Percentiles rank a stretch among this genome's conserved stretches.
Evolutionary conservation across 192 early-diverging fungal genomes (phyloP).

Genomic region (Powellomyces hirtus): DNA sequence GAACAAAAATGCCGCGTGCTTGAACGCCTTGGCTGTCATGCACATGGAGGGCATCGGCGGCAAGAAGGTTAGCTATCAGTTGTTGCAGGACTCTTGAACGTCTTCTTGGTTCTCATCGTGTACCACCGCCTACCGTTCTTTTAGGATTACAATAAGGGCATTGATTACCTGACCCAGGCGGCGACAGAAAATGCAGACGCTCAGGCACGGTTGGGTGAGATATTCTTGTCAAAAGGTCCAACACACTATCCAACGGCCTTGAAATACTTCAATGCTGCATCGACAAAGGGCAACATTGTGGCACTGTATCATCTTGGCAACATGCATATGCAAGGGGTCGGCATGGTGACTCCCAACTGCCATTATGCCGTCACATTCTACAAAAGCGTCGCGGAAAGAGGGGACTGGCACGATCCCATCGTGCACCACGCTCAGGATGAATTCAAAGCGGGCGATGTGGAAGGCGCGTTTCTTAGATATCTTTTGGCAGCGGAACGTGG

Average conservation of each 20-base stretch:
- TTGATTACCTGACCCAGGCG: conserved; percentile 65
- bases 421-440: conserved; percentile 57
- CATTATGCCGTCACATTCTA: conserved; percentile 65
- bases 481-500: conserved; percentile 88
- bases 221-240: conserved; percentile 29
- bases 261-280: conserved; percentile 57
- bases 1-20: conserved; percentile 59
- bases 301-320: conserved; percentile 82
- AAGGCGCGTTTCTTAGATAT: conserved; percentile 71
- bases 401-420: conserved; percentile 76
- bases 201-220: conserved; percentile 69
- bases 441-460: conserved; percentile 62
- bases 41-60: conserved; percentile 62
- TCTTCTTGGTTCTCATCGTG: too few relatives aligned
- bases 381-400: conserved; percentile 79
- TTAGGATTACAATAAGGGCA: conserved; percentile 55
- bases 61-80: conserved; percentile 23
- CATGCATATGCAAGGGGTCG: conserved; percentile 58
- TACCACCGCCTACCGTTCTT: too few relatives aligned
- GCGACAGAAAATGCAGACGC: conserved; percentile 76
- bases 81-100: too few relatives aligned
- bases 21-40: conserved; percentile 85
- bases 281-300: conserved; percentile 62
- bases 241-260: conserved; percentile 40
- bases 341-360: conserved; percentile 53